phyloP scores from a whole-genome alignment of 306 rosid species.

The Vigna mungo region DNA sequence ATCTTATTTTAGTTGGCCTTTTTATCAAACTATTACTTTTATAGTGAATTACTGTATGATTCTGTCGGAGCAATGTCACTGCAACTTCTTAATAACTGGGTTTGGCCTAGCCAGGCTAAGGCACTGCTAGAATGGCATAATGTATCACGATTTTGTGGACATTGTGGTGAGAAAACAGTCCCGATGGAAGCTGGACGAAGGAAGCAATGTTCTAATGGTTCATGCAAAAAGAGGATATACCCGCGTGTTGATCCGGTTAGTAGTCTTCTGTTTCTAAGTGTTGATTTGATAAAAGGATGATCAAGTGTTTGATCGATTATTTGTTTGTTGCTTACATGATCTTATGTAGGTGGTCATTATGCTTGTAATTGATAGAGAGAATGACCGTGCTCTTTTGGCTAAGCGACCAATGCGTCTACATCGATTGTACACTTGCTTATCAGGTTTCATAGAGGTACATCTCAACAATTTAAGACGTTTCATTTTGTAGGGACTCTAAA shows the following conservation, averaged over 20 bases:
- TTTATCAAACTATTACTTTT: not conserved
- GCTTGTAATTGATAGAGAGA: constrained; percentile 88
- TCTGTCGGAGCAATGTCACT: constrained; percentile 5
- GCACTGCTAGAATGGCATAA: constrained; percentile 91
- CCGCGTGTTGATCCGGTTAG: constrained; percentile 94
- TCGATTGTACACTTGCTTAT: constrained; percentile 85
- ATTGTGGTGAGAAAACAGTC: constrained; percentile 81
- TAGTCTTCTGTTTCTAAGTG: constrained; percentile 29
- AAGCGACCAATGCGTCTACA: constrained; percentile 65
- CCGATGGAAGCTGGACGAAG: constrained; percentile 81
- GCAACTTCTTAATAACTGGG: constrained; percentile 34
- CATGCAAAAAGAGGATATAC: constrained; percentile 75
- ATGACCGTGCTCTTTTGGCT: constrained; percentile 74
- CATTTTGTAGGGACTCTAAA: constrained; percentile 30
- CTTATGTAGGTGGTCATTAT: constrained; percentile 82
- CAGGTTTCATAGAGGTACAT: constrained; percentile 88
- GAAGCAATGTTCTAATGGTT: constrained; percentile 79
- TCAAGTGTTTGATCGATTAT: constrained; percentile 31
- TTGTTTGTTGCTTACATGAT: constrained; percentile 31
- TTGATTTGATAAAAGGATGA: constrained; percentile 39
- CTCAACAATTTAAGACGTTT: constrained; percentile 40
- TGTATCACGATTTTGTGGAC: constrained; percentile 78
- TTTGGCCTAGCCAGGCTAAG: constrained; percentile 71
- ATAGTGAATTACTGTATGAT: not conserved
- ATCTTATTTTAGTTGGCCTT: too few relatives aligned